phyloP scores from a whole-genome alignment of 495 filamentous ascomycete species.

The Tricharina praecox region DNA sequence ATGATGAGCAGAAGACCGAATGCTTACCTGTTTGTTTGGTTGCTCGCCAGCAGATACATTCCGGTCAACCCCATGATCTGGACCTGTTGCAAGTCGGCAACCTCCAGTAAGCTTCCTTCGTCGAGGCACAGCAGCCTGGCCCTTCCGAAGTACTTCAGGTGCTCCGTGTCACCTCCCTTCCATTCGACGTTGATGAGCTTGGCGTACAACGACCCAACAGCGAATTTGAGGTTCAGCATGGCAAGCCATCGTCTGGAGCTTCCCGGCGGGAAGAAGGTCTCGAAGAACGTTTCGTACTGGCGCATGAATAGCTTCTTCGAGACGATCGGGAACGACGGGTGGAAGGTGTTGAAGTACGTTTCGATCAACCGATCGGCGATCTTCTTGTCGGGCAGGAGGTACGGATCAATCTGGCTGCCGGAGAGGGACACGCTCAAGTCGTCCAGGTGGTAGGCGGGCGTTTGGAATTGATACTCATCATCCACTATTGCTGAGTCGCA shows the following conservation, averaged over 20 bases:
- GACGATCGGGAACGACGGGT: constrained; percentile 45
- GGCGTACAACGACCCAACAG: constrained; percentile 38
- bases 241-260: constrained; percentile 37
- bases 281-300: constrained; percentile 18
- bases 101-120: constrained; percentile 35
- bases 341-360: constrained; percentile 42
- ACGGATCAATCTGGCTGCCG: constrained; percentile 32
- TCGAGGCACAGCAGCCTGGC: constrained; percentile 39
- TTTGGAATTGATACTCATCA: constrained; percentile 24
- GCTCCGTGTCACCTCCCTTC: constrained; percentile 33
- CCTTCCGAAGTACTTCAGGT: constrained; percentile 39
- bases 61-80: constrained; percentile 41
- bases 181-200: constrained; percentile 33
- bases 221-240: constrained; percentile 47
- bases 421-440: constrained; percentile 33
- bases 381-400: constrained; percentile 35
- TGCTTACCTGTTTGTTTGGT: constrained; percentile 46
- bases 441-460: constrained; percentile 38
- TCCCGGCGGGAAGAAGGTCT: constrained; percentile 32
- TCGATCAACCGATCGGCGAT: constrained; percentile 39
- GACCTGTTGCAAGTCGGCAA: constrained; percentile 40
- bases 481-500: constrained; percentile 16
- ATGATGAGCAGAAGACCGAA: too few species aligned
- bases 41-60: constrained; percentile 42
- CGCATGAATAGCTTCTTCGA: constrained; percentile 36